Conservation (phyloP, 345 rosid genomes). For the Pseudoturritis turrita region DNA sequence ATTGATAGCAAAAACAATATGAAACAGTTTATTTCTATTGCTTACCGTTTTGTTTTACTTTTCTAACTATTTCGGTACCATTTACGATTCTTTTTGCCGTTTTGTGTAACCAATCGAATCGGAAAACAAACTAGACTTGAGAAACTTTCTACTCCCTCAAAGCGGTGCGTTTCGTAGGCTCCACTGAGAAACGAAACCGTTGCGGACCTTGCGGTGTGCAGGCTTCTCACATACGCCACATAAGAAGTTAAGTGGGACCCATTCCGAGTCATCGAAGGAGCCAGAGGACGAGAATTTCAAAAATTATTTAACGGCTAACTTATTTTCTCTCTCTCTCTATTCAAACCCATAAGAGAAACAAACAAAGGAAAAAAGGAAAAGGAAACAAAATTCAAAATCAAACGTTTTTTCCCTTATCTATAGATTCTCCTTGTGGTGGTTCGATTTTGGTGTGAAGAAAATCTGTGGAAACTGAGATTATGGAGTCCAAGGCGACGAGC, state of each 20-base stretch:
- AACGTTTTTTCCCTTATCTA: not conserved
- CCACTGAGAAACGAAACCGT: not conserved
- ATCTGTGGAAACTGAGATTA: not conserved
- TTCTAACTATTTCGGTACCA: no score
- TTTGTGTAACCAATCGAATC: no score
- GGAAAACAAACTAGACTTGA: no score
- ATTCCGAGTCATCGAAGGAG: slow-evolving; percentile 10
- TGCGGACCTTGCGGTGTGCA: not conserved
- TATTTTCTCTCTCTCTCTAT: not conserved
- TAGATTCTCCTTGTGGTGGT: not conserved
- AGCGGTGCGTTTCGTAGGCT: no score
- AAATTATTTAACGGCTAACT: slow-evolving; percentile 1
- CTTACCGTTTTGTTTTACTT: no score
- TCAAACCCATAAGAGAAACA: not conserved
- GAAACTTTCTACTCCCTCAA: no score
- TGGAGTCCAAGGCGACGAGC: slow-evolving; percentile 16
- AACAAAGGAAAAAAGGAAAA: not conserved
- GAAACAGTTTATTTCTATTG: no score
- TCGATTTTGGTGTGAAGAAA: not conserved
- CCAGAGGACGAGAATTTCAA: not conserved
- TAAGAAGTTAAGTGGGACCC: slow-evolving; percentile 5
- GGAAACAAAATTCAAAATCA: slow-evolving; percentile 4
- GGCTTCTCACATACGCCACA: slow-evolving; percentile 17
- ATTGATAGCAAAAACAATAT: no score
- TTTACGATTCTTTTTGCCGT: no score